Percentiles rank a stretch among this genome's conserved stretches.
Conservation (phyloP, 2,329 filamentous ascomycete species). For the Monilinia vaccinii-corymbosi region DNA sequence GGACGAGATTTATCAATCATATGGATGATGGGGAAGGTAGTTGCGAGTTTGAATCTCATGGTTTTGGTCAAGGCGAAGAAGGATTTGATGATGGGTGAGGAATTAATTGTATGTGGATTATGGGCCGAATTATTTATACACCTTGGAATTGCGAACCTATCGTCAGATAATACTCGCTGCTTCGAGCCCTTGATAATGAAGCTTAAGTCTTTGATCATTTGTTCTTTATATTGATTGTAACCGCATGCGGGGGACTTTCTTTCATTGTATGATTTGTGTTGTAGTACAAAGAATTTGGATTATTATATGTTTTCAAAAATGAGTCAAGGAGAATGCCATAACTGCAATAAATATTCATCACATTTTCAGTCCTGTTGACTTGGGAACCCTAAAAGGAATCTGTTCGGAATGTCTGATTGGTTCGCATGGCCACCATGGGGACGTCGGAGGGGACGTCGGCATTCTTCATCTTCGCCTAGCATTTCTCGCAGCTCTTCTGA, state of each 20-base stretch:
- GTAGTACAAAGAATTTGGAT: not conserved
- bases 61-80: not conserved
- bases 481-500: too few relatives aligned
- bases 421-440: not conserved
- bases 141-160: not conserved
- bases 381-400: not conserved
- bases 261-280: not conserved
- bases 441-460: too few relatives aligned
- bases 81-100: not conserved
- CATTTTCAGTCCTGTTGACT: not conserved
- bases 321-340: too few relatives aligned
- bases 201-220: not conserved
- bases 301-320: not conserved
- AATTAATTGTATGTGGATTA: not conserved
- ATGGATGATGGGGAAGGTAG: not conserved
- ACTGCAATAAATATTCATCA: not conserved
- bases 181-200: not conserved
- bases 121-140: not conserved
- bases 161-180: not conserved
- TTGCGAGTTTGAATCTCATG: not conserved
- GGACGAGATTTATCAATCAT: not conserved
- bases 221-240: not conserved
- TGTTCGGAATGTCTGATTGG: not conserved
- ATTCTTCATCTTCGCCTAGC: not conserved
- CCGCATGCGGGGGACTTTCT: conserved; percentile 5